Evolutionary conservation across 129 eudicot species (phyloP).

Genomic region (carrot (Daucus carota)): DNA sequence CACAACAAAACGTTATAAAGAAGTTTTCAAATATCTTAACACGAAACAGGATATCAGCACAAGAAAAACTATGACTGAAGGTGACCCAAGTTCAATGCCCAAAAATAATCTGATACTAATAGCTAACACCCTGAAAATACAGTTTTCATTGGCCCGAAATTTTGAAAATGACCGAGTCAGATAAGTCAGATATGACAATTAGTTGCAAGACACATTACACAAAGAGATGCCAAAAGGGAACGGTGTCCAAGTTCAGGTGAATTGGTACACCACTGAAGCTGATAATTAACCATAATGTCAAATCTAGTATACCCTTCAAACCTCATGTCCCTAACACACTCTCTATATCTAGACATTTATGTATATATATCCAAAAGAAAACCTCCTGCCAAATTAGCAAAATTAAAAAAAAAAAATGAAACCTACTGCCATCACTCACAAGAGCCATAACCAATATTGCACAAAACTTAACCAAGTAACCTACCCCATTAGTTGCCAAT

Average conservation of each 20-base stretch:
- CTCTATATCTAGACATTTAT: background rate
- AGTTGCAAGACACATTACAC: background rate
- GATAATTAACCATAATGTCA: background rate
- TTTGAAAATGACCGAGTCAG: background rate
- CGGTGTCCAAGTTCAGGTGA: background rate
- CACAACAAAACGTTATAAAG: constrained; percentile 19
- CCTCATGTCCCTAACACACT: background rate
- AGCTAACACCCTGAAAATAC: background rate
- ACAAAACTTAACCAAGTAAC: background rate
- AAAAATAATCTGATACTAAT: background rate
- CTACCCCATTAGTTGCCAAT: background rate
- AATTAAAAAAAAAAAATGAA: too few relatives aligned
- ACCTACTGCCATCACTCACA: too few relatives aligned
- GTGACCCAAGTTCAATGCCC: too few relatives aligned
- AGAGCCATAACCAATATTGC: too few relatives aligned
- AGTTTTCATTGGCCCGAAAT: background rate
- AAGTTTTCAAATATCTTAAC: background rate
- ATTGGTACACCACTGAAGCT: background rate
- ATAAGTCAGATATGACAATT: background rate
- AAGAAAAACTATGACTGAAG: background rate
- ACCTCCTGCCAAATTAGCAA: background rate
- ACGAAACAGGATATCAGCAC: background rate
- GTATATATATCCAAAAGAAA: too few relatives aligned
- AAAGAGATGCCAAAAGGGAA: background rate
- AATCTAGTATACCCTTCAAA: background rate